phyloP scores from a whole-genome alignment of 2,329 filamentous ascomycete genomes.

The Macrophomina tecta region DNA sequence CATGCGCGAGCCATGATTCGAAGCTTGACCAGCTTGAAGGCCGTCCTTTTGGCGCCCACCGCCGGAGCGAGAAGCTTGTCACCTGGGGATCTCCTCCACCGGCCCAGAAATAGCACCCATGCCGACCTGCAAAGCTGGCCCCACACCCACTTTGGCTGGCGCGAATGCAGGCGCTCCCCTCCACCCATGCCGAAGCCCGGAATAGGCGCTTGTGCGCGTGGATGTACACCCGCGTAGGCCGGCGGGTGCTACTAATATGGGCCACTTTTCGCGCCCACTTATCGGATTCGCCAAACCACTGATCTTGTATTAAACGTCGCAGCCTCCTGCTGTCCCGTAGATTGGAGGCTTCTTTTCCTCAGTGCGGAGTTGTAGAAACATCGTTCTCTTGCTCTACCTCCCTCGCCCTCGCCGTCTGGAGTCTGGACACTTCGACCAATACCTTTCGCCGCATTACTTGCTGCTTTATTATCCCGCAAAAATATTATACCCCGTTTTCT shows the following conservation, averaged over 20 bases:
- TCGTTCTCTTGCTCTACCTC: background rate
- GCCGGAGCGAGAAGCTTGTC: constrained; percentile 11
- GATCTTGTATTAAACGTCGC: constrained; percentile 12
- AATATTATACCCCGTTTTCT: background rate
- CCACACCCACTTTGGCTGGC: background rate
- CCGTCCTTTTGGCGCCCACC: constrained; percentile 17
- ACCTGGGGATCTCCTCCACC: constrained; percentile 6
- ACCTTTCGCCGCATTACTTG: background rate
- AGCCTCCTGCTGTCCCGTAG: background rate
- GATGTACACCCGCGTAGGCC: background rate
- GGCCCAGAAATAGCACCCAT: constrained; percentile 16
- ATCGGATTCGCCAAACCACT: background rate
- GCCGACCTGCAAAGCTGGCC: background rate
- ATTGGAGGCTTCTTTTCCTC: background rate
- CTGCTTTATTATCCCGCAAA: background rate
- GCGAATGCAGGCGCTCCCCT: constrained; percentile 10
- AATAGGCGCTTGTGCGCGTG: constrained; percentile 15
- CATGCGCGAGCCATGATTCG: constrained; percentile 12
- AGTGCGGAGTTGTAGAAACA: background rate
- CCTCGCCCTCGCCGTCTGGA: constrained; percentile 3
- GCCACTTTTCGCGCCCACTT: background rate
- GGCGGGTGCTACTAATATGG: constrained; percentile 15
- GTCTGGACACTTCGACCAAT: constrained; percentile 17
- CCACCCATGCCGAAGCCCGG: constrained; percentile 15
- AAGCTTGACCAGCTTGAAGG: constrained; percentile 11